A percentile compares a stretch with the other conserved stretches of the same genome.
Conservation (phyloP, 2,329 filamentous ascomycete genomes). For the Aspergillus calidoustus region DNA sequence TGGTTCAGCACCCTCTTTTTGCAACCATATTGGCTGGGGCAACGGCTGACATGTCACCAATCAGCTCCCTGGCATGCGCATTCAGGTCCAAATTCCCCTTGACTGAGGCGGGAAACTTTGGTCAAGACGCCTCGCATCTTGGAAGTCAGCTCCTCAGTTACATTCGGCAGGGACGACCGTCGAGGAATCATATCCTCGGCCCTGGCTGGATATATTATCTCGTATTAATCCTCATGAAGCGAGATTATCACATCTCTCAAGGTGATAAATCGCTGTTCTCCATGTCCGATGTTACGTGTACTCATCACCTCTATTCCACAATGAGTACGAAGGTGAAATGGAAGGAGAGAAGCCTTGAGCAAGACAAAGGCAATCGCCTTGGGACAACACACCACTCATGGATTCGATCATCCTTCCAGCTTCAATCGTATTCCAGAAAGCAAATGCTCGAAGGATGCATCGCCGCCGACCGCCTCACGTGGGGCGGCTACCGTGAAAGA, state of each 20-base stretch:
- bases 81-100: conserved; percentile 2
- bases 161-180: not conserved
- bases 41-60: conserved; percentile 11
- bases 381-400: too few relatives aligned
- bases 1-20: conserved; percentile 7
- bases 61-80: not conserved
- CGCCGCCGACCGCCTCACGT: not conserved
- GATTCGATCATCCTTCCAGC: too few relatives aligned
- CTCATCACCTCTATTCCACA: not conserved
- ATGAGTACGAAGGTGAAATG: not conserved
- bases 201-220: conserved; percentile 7
- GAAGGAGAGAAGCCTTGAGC: too few relatives aligned
- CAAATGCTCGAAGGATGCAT: too few relatives aligned
- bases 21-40: conserved; percentile 7
- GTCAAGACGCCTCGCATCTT: not conserved
- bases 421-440: too few relatives aligned
- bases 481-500: not conserved
- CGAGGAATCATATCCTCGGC: not conserved
- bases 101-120: conserved; percentile 9
- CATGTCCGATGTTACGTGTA: not conserved
- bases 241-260: not conserved
- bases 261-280: not conserved
- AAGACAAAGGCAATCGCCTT: too few relatives aligned
- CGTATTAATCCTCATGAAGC: not conserved
- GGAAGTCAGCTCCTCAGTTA: conserved; percentile 6